Percentiles rank a stretch among this genome's conserved stretches.
Conservation (phyloP, 2,329 filamentous ascomycete species). For the Teratosphaeria pseudoeucalypti region DNA sequence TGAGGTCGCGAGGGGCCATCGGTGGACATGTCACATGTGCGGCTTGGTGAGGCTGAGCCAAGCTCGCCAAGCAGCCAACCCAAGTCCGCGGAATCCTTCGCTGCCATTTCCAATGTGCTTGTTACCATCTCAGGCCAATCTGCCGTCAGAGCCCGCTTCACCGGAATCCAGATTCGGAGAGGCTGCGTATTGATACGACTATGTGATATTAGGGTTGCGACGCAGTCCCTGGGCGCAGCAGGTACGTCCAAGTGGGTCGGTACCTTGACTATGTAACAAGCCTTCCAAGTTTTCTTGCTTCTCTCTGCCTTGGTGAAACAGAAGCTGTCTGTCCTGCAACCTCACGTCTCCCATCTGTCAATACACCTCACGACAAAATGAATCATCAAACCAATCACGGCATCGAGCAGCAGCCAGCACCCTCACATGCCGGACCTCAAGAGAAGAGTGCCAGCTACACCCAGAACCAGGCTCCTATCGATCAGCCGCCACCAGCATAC, state of each 20-base stretch:
- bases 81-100: background rate
- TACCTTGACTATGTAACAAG: background rate
- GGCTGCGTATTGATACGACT: background rate
- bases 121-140: background rate
- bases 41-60: background rate
- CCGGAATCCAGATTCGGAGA: background rate
- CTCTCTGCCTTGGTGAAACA: background rate
- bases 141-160: background rate
- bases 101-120: background rate
- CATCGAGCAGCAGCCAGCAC: background rate
- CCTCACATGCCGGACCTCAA: background rate
- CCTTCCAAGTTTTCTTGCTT: background rate
- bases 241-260: background rate
- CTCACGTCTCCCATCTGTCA: background rate
- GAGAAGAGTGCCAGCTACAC: background rate
- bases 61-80: background rate
- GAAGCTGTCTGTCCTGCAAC: background rate
- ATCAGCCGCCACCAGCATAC: background rate
- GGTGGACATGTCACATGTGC: background rate
- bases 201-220: background rate
- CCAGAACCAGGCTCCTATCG: background rate
- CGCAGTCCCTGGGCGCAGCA: background rate
- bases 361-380: background rate
- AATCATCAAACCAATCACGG: background rate
- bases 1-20: background rate